phyloP scores from a whole-genome alignment of 2,329 filamentous ascomycete species.

The Fusarium sp. region DNA sequence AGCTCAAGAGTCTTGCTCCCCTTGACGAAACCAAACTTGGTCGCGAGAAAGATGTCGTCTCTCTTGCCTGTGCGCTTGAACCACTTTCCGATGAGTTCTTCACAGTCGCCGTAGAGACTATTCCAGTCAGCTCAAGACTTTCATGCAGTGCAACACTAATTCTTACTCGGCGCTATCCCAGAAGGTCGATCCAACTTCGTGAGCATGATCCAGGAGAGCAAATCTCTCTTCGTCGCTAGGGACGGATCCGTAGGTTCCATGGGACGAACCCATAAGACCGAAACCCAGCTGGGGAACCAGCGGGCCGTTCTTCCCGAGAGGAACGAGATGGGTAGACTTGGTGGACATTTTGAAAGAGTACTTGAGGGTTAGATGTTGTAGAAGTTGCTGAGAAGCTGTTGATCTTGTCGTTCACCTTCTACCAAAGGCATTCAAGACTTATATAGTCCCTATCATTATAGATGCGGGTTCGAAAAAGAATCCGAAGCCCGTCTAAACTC shows the following conservation, averaged over 20 bases:
- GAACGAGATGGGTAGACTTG: neutral
- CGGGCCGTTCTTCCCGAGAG: slow-evolving; percentile 63
- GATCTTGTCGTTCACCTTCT: neutral
- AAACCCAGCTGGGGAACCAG: slow-evolving; percentile 61
- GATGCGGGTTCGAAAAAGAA: neutral
- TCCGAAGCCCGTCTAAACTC: neutral
- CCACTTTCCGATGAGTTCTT: slow-evolving; percentile 61
- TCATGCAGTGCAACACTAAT: fast-evolving
- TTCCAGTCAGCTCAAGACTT: neutral
- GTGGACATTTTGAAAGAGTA: neutral
- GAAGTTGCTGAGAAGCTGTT: neutral
- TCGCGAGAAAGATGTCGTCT: slow-evolving; percentile 59
- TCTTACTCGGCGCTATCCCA: slow-evolving; percentile 59
- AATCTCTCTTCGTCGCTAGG: slow-evolving; percentile 61
- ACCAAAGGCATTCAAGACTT: neutral
- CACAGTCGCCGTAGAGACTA: slow-evolving; percentile 57
- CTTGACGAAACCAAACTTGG: slow-evolving; percentile 44
- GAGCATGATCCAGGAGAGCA: slow-evolving; percentile 59
- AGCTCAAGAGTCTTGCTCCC: slow-evolving; percentile 11
- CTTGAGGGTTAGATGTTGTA: neutral
- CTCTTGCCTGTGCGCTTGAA: slow-evolving; percentile 58
- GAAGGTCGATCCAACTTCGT: slow-evolving; percentile 58
- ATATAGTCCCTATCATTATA: neutral
- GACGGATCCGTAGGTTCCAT: slow-evolving; percentile 35
- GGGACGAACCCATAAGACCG: slow-evolving; percentile 61